Evolutionary conservation across 805 yeast species (phyloP).

Genomic region (Grigorovia humatica): DNA sequence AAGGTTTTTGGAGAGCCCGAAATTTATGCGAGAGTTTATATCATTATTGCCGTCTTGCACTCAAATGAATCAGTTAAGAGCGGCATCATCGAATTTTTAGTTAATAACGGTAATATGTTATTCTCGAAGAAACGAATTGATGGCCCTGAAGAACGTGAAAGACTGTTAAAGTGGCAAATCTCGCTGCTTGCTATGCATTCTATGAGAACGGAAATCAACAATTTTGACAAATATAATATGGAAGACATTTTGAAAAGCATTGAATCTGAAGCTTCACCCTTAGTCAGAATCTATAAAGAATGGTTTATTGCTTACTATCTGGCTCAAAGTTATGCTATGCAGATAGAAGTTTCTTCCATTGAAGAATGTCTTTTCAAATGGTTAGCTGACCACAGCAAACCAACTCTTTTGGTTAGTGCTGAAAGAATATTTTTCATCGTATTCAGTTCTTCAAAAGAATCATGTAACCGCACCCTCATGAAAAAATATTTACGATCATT

Average conservation of each 20-base stretch:
- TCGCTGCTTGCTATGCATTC: constrained; percentile 36
- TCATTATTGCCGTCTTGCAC: constrained; percentile 37
- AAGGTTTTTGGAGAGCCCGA: constrained; percentile 50
- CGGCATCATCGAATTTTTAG: constrained; percentile 14
- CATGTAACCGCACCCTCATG: constrained; percentile 23
- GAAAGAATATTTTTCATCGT: constrained; percentile 53
- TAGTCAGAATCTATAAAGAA: constrained; percentile 64
- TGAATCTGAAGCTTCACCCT: constrained; percentile 59
- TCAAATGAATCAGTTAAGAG: constrained; percentile 15
- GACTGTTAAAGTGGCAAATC: constrained; percentile 49
- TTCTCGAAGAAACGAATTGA: constrained; percentile 48
- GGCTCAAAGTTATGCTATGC: constrained; percentile 8
- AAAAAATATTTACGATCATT: constrained; percentile 39
- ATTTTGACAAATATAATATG: constrained; percentile 4
- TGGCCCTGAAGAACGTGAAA: constrained; percentile 55
- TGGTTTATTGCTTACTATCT: constrained; percentile 25
- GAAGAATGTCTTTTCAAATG: constrained; percentile 19
- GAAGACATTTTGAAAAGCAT: constrained; percentile 7
- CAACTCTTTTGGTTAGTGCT: constrained; percentile 43
- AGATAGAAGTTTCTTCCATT: constrained; percentile 4
- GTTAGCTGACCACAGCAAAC: constrained; percentile 30
- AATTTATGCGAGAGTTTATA: constrained; percentile 39
- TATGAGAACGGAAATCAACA: constrained; percentile 16
- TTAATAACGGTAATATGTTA: constrained; percentile 35
- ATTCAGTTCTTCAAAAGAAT: constrained; percentile 34